These are phyloP conservation scores for Cornus kousa DNA, from an alignment of 148 eudicot genomes.

Conservation along the genomic window DNA sequence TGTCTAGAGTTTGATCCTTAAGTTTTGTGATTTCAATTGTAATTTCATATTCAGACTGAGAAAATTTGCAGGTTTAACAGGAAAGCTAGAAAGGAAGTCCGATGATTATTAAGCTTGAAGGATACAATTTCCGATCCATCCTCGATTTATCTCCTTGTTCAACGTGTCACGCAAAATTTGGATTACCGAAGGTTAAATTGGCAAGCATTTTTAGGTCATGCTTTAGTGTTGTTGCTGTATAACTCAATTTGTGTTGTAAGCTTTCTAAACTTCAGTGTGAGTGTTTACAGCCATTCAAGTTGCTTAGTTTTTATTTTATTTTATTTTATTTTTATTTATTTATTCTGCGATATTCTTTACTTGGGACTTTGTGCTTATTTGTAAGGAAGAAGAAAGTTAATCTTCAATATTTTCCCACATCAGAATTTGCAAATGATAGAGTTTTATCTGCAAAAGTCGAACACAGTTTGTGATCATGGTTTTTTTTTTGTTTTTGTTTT, in stretches of 20 bases:
- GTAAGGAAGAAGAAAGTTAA: background rate
- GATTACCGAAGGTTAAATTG: background rate
- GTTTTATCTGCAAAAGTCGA: too few relatives aligned
- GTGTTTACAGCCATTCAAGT: background rate
- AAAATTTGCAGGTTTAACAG: slow-evolving; percentile 4
- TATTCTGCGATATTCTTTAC: background rate
- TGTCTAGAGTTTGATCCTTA: too few relatives aligned
- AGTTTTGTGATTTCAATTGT: too few relatives aligned
- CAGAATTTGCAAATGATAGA: too few relatives aligned
- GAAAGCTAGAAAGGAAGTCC: slow-evolving; percentile 1
- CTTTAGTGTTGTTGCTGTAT: background rate
- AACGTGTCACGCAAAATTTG: background rate
- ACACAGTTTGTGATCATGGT: too few relatives aligned
- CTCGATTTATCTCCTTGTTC: background rate
- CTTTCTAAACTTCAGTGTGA: slow-evolving; percentile 4
- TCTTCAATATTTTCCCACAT: background rate
- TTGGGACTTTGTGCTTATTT: background rate
- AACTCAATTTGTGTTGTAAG: slow-evolving; percentile 7
- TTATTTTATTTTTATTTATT: too few relatives aligned
- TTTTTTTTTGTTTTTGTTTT: too few relatives aligned
- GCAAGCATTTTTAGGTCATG: background rate
- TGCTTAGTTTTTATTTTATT: slow-evolving; percentile 1
- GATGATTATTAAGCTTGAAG: slow-evolving; percentile 6
- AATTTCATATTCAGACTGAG: too few relatives aligned
- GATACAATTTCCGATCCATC: background rate